Percentiles rank a stretch among this genome's conserved stretches.
phyloP scores from a whole-genome alignment of 495 filamentous ascomycete species.

The Hypoxylon subgilvum region DNA sequence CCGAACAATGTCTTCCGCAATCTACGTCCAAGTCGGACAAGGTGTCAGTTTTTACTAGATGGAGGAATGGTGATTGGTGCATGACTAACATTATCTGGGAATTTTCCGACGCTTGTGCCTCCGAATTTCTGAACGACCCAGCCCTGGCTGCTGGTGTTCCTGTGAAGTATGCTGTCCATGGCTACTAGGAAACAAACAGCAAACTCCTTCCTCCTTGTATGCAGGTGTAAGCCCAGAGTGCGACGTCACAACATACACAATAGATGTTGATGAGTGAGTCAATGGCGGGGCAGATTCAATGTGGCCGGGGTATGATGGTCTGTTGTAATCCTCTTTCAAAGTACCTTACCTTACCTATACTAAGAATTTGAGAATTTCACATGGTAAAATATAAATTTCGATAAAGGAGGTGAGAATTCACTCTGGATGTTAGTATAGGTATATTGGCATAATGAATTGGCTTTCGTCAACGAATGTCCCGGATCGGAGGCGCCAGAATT shows the following conservation, averaged over 20 bases:
- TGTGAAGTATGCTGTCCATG: conserved; percentile 32
- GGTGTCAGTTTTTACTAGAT: conserved; percentile 23
- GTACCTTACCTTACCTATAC: background rate
- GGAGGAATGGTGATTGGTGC: background rate
- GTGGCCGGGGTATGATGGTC: background rate
- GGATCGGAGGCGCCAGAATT: conserved; percentile 40
- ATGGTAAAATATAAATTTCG: too few relatives aligned
- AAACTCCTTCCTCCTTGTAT: background rate
- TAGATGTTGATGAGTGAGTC: conserved; percentile 7
- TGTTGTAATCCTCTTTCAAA: background rate
- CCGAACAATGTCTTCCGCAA: conserved; percentile 76
- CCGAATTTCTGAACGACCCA: conserved; percentile 91
- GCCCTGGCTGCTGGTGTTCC: conserved; percentile 47
- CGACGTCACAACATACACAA: conserved; percentile 4
- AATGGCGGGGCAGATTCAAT: conserved; percentile 26
- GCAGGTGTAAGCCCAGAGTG: background rate
- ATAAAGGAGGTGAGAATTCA: background rate
- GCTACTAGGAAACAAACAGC: conserved; percentile 1
- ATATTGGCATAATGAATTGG: conserved; percentile 19
- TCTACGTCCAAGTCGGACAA: conserved; percentile 49
- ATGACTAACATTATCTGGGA: conserved; percentile 47
- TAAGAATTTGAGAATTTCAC: background rate
- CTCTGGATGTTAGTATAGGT: too few relatives aligned
- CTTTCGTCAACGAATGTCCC: conserved; percentile 23
- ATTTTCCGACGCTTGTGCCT: conserved; percentile 65